Base-by-base conservation (phyloP, 495 filamentous ascomycete species). In the Penicillium longicatenatum region DNA sequence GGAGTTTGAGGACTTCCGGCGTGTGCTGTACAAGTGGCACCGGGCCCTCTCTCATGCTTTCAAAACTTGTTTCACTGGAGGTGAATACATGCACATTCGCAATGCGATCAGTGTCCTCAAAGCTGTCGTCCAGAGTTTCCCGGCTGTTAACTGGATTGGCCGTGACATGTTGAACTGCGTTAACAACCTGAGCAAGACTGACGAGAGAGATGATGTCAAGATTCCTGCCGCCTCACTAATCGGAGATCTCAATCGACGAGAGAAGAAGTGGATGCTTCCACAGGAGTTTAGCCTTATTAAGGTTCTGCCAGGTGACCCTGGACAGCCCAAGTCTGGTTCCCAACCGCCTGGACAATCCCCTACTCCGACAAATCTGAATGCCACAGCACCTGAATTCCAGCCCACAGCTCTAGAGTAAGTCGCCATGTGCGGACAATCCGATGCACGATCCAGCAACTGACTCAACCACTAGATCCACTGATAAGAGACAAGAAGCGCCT, bases 61-160 rank as follows among this genome's bases (percentile, higher is more conserved):
- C 43, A 90, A 90, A 63, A 80, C 76, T 19, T 97, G 93, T 70
- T 79, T 98, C 24, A 81, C 82, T 16, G 84, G 86, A 12, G 85
- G 81, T 58, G 93, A 99, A 68, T 99, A 94, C 81, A 98, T 97
- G 92, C 92, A 97, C 69, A 96, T 98, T 67, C 85, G 91, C 12
- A 99, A 99, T 67, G 90, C 92, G 31, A 95, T 97, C 61, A 92
- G 87, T 54, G 76, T 98, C n/a, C 79, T 97, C 52, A 96, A 94
- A 67, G 81, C 84, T 7, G 79, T 95, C 39, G 80, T 87, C 31
- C 83, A 89, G 29, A 79, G 85, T 63, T 98, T 95, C 82, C 95
- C 95, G 22, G 84, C 84, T 14, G 85, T 98, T 44, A 93, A 94
- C 63, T 93, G 89, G 78, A 91, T 93, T 76, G 94, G 90, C 20